Evolutionary conservation across 2,329 filamentous ascomycete species (phyloP), one percentile per base, ranked within the genome.

Genomic region (Colletotrichum agaves): DNA sequence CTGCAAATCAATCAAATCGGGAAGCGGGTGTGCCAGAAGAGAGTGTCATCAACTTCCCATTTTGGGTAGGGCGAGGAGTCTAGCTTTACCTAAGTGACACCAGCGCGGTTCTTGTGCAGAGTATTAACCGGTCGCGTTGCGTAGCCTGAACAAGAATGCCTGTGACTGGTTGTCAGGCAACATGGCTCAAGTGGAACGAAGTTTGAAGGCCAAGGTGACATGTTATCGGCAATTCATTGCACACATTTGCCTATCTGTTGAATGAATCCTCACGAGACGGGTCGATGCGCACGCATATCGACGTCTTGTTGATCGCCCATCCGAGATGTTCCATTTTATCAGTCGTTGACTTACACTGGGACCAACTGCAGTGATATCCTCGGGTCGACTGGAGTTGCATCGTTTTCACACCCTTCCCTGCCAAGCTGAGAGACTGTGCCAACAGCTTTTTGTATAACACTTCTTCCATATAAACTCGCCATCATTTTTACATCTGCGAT

Each of bases 381-480:
- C 23, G 23, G 23, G 23, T 27, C 23, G 23, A 27, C 5, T 27
- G 3, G 23, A 27, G 4, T n/a, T n/a, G n/a, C n/a, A n/a, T 27
- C 23, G 23, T 27, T 27, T 6, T 27, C 23, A 27, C 23, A 17
- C 13, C 13, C 7, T 11, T 52, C 13, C 12, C 23, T 12, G n/a
- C n/a, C 55, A 44, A 35, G 55, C 6, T 6, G 39, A 27, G 39
- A 27, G 27, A 5, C 35, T 13, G 35, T 10, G 7, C 12, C 35
- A 13, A 37, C 12, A 11, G 2, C 35, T 13, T 41, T 33, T 17
- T 27, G 46, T 37, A 11, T 3, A 37, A 37, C 10, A 37, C 5
- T 63, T 67, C 15, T 63, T 63, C 63, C 63, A 67, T 31, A 67
- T 62, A 33, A 67, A 57, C 5, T 15, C 12, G 35, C 41, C 50